These are phyloP conservation scores for Chytriomyces sp. DNA, from an alignment of 192 early-diverging fungal species.

Conservation along the genomic window DNA sequence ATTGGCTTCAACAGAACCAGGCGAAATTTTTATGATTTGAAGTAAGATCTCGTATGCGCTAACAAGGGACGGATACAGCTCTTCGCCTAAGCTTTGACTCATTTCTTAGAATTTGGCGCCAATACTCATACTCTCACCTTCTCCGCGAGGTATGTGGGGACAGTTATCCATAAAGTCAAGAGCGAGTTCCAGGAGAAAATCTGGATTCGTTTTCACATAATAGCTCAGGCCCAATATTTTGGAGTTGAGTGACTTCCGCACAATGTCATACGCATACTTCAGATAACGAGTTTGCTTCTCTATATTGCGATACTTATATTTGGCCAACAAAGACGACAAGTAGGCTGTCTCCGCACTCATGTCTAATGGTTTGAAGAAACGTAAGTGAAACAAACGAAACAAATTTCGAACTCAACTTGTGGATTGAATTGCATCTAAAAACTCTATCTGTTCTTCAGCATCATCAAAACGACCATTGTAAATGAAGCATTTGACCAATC, in stretches of 20 bases:
- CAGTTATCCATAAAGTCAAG: constrained; percentile 45
- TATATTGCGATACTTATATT: constrained; percentile 43
- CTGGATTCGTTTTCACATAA: constrained; percentile 49
- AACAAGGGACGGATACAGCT: constrained; percentile 31
- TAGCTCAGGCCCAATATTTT: constrained; percentile 43
- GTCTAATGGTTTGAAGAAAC: constrained; percentile 6
- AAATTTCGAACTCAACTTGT: constrained; percentile 25
- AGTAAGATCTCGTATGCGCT: constrained; percentile 40
- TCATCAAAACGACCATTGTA: constrained; percentile 40
- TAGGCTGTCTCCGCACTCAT: constrained; percentile 43
- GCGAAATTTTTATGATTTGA: constrained; percentile 41
- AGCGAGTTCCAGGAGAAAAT: constrained; percentile 48
- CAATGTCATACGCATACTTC: constrained; percentile 39
- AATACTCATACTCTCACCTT: background rate
- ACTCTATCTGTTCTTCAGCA: constrained; percentile 60
- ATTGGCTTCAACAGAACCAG: constrained; percentile 48
- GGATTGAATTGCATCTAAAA: constrained; percentile 50
- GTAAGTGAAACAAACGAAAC: background rate
- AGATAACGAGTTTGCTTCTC: constrained; percentile 39
- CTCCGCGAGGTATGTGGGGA: constrained; percentile 11
- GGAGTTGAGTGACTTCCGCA: constrained; percentile 14
- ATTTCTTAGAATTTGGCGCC: background rate
- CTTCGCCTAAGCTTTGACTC: constrained; percentile 43
- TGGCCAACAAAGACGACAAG: constrained; percentile 44
- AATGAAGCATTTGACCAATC: constrained; percentile 51